These are phyloP conservation scores for Populus hybrid DNA, from an alignment of 441 rosid genomes.

Conservation along the genomic window DNA sequence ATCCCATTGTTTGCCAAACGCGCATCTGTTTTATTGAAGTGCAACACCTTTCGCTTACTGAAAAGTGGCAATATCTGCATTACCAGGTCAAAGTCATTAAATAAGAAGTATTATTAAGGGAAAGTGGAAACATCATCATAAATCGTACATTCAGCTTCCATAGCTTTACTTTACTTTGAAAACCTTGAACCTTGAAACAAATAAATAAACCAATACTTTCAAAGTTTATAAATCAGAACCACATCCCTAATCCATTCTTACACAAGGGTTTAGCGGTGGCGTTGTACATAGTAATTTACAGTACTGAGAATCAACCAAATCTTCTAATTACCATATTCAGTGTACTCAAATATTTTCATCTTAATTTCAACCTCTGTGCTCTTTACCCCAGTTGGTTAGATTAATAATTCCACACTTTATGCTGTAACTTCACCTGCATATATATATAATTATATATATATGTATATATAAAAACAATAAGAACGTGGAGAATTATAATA, in stretches of 20 bases:
- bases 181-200: neutral
- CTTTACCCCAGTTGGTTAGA: neutral
- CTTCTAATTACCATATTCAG: neutral
- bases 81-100: constrained; percentile 14
- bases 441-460: no score
- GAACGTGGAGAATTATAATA: neutral
- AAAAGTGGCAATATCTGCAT: constrained; percentile 85
- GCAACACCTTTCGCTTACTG: constrained; percentile 70
- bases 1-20: constrained; percentile 92
- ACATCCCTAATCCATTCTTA: neutral
- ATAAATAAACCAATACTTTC: neutral
- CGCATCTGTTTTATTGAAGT: constrained; percentile 86
- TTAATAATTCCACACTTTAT: neutral
- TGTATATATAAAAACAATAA: no score
- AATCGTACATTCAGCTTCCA: neutral
- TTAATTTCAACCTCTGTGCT: neutral
- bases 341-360: neutral
- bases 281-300: neutral
- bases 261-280: neutral
- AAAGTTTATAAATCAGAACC: neutral
- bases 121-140: neutral
- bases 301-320: neutral
- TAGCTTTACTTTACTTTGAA: neutral
- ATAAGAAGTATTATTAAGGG: constrained; percentile 10
- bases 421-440: neutral